These are phyloP conservation scores for Imleria badia DNA, from an alignment of 768 basidiomycete species.

Conservation along the genomic window DNA sequence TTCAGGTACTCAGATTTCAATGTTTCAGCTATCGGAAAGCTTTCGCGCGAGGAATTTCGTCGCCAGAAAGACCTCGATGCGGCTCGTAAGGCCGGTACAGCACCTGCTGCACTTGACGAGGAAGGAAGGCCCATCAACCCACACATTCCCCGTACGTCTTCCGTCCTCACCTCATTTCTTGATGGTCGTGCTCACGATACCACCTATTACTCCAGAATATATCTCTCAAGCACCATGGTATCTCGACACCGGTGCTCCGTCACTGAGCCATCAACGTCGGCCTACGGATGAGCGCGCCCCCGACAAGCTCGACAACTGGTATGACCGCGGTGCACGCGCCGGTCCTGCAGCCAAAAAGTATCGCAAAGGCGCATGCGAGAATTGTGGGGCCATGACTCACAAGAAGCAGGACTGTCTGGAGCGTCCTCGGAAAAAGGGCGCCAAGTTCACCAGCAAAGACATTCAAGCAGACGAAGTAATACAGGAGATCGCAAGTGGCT, in stretches of 20 bases:
- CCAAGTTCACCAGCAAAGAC: slow-evolving; percentile 86
- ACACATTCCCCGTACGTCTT: slow-evolving; percentile 90
- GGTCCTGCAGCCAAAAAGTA: slow-evolving; percentile 96
- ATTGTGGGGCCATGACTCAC: slow-evolving; percentile 97
- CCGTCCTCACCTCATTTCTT: not conserved
- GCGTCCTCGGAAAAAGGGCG: slow-evolving; percentile 93
- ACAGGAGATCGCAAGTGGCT: slow-evolving; percentile 73
- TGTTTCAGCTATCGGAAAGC: slow-evolving; percentile 61
- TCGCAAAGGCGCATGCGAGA: slow-evolving; percentile 97
- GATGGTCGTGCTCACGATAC: not conserved
- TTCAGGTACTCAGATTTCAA: not conserved
- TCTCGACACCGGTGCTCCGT: slow-evolving; percentile 90
- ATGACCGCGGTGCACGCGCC: slow-evolving; percentile 79
- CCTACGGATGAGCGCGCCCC: slow-evolving; percentile 55
- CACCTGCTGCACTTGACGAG: slow-evolving; percentile 92
- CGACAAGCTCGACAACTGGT: slow-evolving; percentile 85
- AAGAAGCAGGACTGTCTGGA: slow-evolving; percentile 90
- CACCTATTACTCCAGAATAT: slow-evolving; percentile 60
- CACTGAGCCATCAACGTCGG: slow-evolving; percentile 91
- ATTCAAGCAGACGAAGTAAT: slow-evolving; percentile 91
- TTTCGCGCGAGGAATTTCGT: slow-evolving; percentile 92
- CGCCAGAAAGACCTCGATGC: slow-evolving; percentile 97
- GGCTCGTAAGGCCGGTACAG: slow-evolving; percentile 97
- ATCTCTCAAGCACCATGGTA: slow-evolving; percentile 99
- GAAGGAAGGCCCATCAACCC: slow-evolving; percentile 97